Evolutionary conservation across 179 eudicot species (phyloP), one percentile per base, ranked within the genome.

Genomic region (Corrigiola litoralis): DNA sequence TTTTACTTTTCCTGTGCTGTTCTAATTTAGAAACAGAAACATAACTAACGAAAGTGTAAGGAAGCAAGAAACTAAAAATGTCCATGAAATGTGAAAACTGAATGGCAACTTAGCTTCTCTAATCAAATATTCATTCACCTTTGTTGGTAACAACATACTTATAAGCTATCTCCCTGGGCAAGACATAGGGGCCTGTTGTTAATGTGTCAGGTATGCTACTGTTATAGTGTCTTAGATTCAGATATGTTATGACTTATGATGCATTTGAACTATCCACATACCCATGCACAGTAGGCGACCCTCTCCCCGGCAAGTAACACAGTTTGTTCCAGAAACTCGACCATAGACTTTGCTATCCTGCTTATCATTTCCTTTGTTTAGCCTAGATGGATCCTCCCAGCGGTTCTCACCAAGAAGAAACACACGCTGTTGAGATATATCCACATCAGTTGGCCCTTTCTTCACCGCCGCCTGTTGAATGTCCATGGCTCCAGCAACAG

Each of bases 351-450:
- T 71, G 12, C 44, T 66, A 6, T 38, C 54, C 54, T 60, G 62
- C 57, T 82, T 79, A 58, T 67, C 79, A 57, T 70, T 75, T 38
- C 55, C 68, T 48, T 64, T 75, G 64, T 58, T 66, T 58, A 92
- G 85, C 81, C 98, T 80, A 14, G 97, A 87, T 34, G 99, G 81
- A 20, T 94, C 97, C 80, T 94, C 99, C 97, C 97, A 94, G 66
- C 99, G 61, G 44, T 94, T 94, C 80, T 94, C 99, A 55, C 99
- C 99, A 41, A 94, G 89, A 66, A 94, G 97, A 75, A 77, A 94
- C 49, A 94, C 99, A 70, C 91, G 71, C 31, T 73, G 61, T 32
- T 72, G 63, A 37, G 84, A 56, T 56, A 72, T 54, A 11, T 75
- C 80, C 23, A 25, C 49, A 68, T 74, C 70, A 48, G 73, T 24